Evolutionary conservation across 768 basidiomycete species (phyloP).

Genomic region (Phlebiopsis flavidoalba): DNA sequence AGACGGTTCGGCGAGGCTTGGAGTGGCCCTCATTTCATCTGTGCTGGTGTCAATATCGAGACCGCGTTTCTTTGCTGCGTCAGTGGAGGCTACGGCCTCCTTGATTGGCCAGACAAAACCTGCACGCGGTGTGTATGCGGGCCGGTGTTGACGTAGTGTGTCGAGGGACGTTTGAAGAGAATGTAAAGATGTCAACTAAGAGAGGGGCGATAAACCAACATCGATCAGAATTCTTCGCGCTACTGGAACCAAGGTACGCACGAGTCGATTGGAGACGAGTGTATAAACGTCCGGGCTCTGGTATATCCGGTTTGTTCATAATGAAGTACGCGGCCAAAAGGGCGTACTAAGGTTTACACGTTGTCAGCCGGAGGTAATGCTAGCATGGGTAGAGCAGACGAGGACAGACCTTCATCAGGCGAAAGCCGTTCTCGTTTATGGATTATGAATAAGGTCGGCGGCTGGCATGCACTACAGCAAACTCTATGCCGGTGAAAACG

Average conservation of each 20-base stretch:
- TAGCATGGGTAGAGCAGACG: background rate
- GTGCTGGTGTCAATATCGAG: conserved; percentile 13
- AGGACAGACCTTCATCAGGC: conserved; percentile 68
- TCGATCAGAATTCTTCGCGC: background rate
- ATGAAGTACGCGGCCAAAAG: conserved; percentile 84
- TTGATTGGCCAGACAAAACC: conserved; percentile 84
- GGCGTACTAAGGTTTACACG: conserved; percentile 45
- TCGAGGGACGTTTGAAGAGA: conserved; percentile 75
- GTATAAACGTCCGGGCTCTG: conserved; percentile 84
- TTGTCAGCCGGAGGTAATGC: background rate
- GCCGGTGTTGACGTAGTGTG: conserved; percentile 65
- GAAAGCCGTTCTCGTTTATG: conserved; percentile 85
- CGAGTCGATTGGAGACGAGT: conserved; percentile 79
- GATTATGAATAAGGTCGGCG: conserved; percentile 82
- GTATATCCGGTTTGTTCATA: conserved; percentile 84
- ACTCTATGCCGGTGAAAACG: conserved; percentile 87
- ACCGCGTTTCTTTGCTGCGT: conserved; percentile 36
- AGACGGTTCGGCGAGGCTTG: background rate
- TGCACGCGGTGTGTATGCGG: conserved; percentile 78
- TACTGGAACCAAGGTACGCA: conserved; percentile 27
- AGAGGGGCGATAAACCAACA: background rate
- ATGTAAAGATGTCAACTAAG: conserved; percentile 62
- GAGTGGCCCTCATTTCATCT: conserved; percentile 8
- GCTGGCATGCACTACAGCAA: conserved; percentile 77
- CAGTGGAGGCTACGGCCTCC: conserved; percentile 43